Percentiles rank a stretch among this genome's conserved stretches.
These are phyloP conservation scores for Fusarium sp. DNA, from an alignment of 2,329 filamentous ascomycete species.

Conservation along the genomic window DNA sequence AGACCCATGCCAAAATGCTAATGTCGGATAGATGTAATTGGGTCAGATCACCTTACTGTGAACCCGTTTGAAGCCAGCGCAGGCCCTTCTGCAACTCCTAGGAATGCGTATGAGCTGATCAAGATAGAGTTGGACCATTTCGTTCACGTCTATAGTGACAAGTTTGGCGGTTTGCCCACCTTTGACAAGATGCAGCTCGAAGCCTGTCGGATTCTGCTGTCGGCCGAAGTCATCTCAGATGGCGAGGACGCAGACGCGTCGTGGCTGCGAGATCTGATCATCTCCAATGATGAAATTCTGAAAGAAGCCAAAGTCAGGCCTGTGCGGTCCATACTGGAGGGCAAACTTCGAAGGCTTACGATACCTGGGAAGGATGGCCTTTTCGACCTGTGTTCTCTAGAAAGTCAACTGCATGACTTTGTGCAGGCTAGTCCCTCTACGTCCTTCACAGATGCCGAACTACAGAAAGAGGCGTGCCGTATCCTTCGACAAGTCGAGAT, in stretches of 20 bases:
- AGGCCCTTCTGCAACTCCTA: neutral
- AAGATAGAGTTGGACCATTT: neutral
- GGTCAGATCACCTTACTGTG: neutral
- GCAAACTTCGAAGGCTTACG: neutral
- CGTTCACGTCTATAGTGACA: neutral
- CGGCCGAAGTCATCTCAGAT: neutral
- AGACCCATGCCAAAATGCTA: neutral
- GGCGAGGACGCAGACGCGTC: neutral
- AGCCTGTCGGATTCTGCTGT: neutral
- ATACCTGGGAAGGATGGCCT: neutral
- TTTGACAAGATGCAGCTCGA: constrained; percentile 7
- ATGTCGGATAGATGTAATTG: neutral
- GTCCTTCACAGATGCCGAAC: neutral
- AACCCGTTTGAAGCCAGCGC: neutral
- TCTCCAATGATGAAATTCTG: neutral
- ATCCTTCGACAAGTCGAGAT: neutral
- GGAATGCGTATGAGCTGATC: neutral
- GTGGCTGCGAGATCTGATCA: neutral
- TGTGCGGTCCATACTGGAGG: neutral
- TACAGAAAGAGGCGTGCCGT: neutral
- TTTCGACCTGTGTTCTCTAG: neutral
- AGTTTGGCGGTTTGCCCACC: neutral
- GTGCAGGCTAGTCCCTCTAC: neutral
- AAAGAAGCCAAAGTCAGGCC: constrained; percentile 4
- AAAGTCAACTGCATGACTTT: neutral